Evolutionary conservation across 2,329 filamentous ascomycete species (phyloP), one percentile per base, ranked within the genome.

Genomic region (Ophiostoma novo-ulmi): DNA sequence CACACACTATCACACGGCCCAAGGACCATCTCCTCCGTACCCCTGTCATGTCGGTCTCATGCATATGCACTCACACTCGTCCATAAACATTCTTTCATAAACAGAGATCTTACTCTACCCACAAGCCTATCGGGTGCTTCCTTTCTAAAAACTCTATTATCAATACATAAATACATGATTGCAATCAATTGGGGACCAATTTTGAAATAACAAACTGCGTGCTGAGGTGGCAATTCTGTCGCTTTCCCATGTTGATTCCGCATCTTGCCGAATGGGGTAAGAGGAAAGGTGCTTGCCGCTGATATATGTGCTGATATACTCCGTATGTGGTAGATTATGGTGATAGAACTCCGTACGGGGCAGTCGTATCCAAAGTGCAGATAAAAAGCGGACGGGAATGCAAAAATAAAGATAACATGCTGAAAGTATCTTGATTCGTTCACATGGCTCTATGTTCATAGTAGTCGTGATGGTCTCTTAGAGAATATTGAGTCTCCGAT

Each of bases 1-100:
- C 44, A 5, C 2, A 44, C 39, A 44, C 48, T 55, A 55, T 26
- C n/a, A 26, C 52, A 58, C 7, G 44, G 44, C 44, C 6, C 44
- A 58, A 31, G 52, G 52, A 58, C 52, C 52, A 26, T 58, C 22
- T 58, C 22, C 52, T 58, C 52, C 52, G 52, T 48, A 58, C 52
- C 52, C 52, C 52, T 31, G 52, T 58, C 52, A 58, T 11, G 44
- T 17, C 22, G 22, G 52, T 58, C 52, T 31, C 52, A 22, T 58
- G 52, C 52, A 58, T 58, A 58, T 58, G 52, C 52, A 58, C 52
- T 58, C 52, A 26, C 52, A 58, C 52, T 26, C 52, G n/a, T 22
- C 26, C 48, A 55, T 22, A n/a, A n/a, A 55, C 20, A 55, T 10
- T 22, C 48, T 22, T 13, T 55, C 48, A 26, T 22, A 58, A 26